A percentile compares a stretch with the other conserved stretches of the same genome.
Conservation (phyloP, 352 stramenopile species). For the Thalassiosira mediterranea region DNA sequence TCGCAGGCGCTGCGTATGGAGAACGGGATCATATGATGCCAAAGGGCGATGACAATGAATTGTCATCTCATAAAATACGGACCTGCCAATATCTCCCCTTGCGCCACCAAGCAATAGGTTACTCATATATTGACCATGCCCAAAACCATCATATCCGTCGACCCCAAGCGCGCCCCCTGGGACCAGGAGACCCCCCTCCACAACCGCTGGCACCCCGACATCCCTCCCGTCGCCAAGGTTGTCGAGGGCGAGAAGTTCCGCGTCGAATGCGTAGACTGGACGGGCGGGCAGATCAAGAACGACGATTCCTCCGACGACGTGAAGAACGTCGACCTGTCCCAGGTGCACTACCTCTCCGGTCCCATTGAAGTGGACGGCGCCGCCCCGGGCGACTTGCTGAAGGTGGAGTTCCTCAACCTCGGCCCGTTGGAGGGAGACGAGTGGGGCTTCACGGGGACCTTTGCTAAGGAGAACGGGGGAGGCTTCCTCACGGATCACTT, state of each 20-base stretch:
- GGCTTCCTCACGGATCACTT: slow-evolving; percentile 73
- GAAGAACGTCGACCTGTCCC: slow-evolving; percentile 68
- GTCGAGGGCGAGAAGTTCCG: slow-evolving; percentile 62
- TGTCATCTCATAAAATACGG: too few species aligned
- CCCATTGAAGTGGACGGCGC: slow-evolving; percentile 65
- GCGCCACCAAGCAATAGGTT: too few species aligned
- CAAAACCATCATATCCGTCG: slow-evolving; percentile 66
- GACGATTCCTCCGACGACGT: slow-evolving; percentile 70
- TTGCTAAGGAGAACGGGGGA: slow-evolving; percentile 59
- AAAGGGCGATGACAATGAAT: too few species aligned
- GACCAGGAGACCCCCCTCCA: slow-evolving; percentile 69
- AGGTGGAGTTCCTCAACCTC: slow-evolving; percentile 75
- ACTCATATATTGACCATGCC: too few species aligned
- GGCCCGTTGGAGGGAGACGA: slow-evolving; percentile 59
- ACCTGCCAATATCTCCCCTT: too few species aligned
- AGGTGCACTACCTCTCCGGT: slow-evolving; percentile 75
- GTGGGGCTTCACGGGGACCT: slow-evolving; percentile 31
- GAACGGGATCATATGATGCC: too few species aligned
- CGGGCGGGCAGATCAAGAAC: slow-evolving; percentile 74
- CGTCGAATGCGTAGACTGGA: slow-evolving; percentile 79
- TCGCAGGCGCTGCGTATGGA: too few species aligned
- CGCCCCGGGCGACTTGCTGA: slow-evolving; percentile 67
- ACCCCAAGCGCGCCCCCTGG: slow-evolving; percentile 61
- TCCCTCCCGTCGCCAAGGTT: slow-evolving; percentile 64
- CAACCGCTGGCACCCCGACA: slow-evolving; percentile 73